These are phyloP conservation scores for Pseudoperonospora humuli DNA, from an alignment of 352 stramenopile genomes.

Conservation along the genomic window DNA sequence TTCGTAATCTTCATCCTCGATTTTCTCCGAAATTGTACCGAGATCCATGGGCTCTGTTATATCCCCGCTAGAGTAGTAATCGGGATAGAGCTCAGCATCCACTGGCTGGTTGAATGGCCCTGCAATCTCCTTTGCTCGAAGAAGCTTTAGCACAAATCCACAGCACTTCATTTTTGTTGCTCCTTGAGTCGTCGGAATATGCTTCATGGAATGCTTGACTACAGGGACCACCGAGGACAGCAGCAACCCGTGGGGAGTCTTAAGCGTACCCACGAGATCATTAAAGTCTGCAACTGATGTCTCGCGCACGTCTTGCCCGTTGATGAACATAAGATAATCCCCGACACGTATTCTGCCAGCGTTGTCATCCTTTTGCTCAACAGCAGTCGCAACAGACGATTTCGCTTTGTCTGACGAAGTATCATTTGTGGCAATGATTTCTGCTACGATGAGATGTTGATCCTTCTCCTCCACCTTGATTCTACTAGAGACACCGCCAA, in stretches of 20 bases:
- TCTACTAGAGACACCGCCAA: conserved; percentile 28
- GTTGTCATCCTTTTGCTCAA: conserved; percentile 20
- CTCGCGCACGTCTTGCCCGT: conserved; percentile 38
- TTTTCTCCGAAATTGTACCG: conserved; percentile 72
- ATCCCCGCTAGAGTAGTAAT: conserved; percentile 68
- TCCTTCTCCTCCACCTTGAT: conserved; percentile 36
- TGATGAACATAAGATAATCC: conserved; percentile 47
- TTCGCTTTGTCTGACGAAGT: conserved; percentile 8
- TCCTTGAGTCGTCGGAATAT: conserved; percentile 51
- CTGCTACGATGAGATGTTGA: conserved; percentile 35
- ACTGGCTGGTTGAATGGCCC: conserved; percentile 79
- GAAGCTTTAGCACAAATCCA: conserved; percentile 62
- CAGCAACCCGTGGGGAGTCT: conserved; percentile 45
- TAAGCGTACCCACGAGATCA: conserved; percentile 16
- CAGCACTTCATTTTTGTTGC: conserved; percentile 59
- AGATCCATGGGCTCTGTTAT: conserved; percentile 79
- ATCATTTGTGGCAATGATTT: conserved; percentile 10
- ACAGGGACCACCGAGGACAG: conserved; percentile 38
- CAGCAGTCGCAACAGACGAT: conserved; percentile 1
- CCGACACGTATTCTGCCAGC: conserved; percentile 24
- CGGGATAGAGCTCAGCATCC: conserved; percentile 73
- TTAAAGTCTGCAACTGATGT: conserved; percentile 30
- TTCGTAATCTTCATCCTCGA: conserved; percentile 82
- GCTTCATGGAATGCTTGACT: conserved; percentile 38
- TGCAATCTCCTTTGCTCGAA: conserved; percentile 73